Evolutionary conservation across 495 filamentous ascomycete species (phyloP).

Genomic region (Trichodelitschia bisporula): DNA sequence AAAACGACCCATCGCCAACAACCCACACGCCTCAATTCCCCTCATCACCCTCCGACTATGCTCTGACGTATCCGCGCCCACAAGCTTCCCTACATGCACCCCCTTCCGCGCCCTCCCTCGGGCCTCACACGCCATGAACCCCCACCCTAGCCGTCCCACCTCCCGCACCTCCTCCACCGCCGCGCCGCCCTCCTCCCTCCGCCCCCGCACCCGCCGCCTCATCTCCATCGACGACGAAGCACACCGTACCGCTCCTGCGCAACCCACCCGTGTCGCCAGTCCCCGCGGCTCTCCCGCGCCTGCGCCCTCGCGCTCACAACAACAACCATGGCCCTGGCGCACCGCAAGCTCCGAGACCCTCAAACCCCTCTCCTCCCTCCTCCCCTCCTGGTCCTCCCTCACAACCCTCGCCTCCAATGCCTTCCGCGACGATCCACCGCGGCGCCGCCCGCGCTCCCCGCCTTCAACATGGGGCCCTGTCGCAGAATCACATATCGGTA

Average conservation of each 20-base stretch:
- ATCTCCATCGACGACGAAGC: constrained; percentile 4
- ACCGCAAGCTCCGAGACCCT: no score
- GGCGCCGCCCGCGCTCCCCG: constrained; percentile 13
- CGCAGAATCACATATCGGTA: constrained; percentile 21
- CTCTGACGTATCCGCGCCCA: no score
- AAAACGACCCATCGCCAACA: no score
- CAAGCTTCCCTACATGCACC: no score
- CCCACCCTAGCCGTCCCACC: no score
- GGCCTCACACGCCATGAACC: no score
- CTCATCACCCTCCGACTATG: no score
- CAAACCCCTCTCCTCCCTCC: no score
- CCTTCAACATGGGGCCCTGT: constrained; percentile 31
- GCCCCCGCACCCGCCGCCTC: background rate
- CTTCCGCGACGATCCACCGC: constrained; percentile 15
- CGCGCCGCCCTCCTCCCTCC: constrained; percentile 1
- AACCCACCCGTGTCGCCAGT: constrained; percentile 14
- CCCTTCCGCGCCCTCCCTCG: no score
- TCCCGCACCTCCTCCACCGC: no score
- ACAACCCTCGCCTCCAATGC: constrained; percentile 20
- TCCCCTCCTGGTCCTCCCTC: constrained; percentile 17
- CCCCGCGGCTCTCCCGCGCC: constrained; percentile 11
- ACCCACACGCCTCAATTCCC: no score
- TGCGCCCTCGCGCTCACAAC: constrained; percentile 3
- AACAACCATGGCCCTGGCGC: constrained; percentile 10
- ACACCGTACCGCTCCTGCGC: constrained; percentile 4